Conservation (phyloP, 2,329 filamentous ascomycete species). For the Myriangium duriaei region DNA sequence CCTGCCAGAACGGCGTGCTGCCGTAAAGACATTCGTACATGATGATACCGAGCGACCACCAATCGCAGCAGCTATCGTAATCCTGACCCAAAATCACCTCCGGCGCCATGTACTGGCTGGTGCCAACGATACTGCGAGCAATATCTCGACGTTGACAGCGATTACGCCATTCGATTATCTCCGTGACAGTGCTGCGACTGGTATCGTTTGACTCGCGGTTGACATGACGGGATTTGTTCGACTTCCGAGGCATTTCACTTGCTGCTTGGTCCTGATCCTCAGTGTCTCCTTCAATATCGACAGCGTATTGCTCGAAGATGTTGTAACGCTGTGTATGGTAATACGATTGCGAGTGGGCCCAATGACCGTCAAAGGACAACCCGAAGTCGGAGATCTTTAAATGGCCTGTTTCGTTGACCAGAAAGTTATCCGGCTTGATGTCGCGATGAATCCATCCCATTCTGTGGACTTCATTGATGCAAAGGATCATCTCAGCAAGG, state of each 20-base stretch:
- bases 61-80: constrained; percentile 91
- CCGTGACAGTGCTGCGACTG: background rate
- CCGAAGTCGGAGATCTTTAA: constrained; percentile 95
- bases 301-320: constrained; percentile 61
- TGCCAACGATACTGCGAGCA: constrained; percentile 80
- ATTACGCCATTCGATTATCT: constrained; percentile 17
- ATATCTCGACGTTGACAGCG: constrained; percentile 49
- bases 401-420: constrained; percentile 78
- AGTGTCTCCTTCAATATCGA: constrained; percentile 61
- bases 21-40: constrained; percentile 91
- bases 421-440: constrained; percentile 94
- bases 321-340: constrained; percentile 73
- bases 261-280: constrained; percentile 50
- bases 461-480: constrained; percentile 81
- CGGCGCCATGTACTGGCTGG: constrained; percentile 96
- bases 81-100: constrained; percentile 72
- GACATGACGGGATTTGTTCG: background rate
- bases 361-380: constrained; percentile 87
- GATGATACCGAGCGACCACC: constrained; percentile 93
- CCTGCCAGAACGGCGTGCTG: constrained; percentile 75
- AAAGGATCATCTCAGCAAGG: constrained; percentile 88
- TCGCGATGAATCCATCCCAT: constrained; percentile 89
- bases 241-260: background rate
- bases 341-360: constrained; percentile 81
- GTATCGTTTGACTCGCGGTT: constrained; percentile 14